A percentile compares a stretch with the other conserved stretches of the same genome.
Conservation (phyloP, 108 stramenopile genomes). For the Nitzschia sp. region DNA sequence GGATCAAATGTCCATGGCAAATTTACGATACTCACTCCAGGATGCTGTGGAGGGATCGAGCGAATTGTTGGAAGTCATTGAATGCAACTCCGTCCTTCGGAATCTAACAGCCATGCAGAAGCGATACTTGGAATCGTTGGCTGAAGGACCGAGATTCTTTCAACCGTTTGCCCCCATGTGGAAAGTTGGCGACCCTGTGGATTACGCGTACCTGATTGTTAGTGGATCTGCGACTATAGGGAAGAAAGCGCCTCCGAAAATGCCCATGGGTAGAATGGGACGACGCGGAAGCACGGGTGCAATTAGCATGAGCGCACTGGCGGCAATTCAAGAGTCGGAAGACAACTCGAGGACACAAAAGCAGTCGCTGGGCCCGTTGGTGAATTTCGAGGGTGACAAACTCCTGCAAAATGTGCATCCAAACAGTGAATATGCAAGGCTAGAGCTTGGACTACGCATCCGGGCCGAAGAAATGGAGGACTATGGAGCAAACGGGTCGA, state of each 20-base stretch:
- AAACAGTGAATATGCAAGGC: conserved; percentile 32
- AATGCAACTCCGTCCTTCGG: conserved; percentile 61
- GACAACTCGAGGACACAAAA: not conserved
- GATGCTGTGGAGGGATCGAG: not conserved
- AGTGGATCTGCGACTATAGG: conserved; percentile 66
- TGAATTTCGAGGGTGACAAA: conserved; percentile 13
- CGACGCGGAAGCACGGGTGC: conserved; percentile 22
- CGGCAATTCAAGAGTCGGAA: conserved; percentile 17
- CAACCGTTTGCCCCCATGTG: conserved; percentile 49
- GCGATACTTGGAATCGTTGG: conserved; percentile 65
- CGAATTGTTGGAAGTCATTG: conserved; percentile 44
- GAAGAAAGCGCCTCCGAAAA: conserved; percentile 1
- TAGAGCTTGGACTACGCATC: conserved; percentile 31
- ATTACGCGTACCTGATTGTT: conserved; percentile 68
- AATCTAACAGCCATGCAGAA: conserved; percentile 69
- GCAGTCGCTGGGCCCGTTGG: not conserved
- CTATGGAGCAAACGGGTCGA: conserved; percentile 10
- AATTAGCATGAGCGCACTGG: conserved; percentile 7
- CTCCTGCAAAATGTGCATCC: conserved; percentile 24
- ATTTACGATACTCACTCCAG: not conserved
- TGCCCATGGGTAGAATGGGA: not conserved
- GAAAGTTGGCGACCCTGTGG: conserved; percentile 58
- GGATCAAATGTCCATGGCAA: not conserved
- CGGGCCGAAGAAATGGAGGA: conserved; percentile 39
- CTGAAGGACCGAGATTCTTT: conserved; percentile 60